Evolutionary conservation across 2,329 filamentous ascomycete genomes (phyloP), one percentile per base, ranked within the genome.

Genomic region (Phialemonium atrogriseum): DNA sequence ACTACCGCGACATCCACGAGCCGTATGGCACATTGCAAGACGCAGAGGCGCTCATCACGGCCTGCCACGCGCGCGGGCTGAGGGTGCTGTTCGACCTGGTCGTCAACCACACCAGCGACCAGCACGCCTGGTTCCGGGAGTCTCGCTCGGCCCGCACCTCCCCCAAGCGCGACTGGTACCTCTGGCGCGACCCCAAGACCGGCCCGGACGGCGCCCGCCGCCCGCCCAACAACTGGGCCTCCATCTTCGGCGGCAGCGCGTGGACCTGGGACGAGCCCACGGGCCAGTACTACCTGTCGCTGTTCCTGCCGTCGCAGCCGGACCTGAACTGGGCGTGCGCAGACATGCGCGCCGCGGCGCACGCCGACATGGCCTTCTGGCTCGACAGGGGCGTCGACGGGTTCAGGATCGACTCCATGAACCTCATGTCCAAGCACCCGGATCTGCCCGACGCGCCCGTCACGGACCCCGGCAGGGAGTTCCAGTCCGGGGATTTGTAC

Each of bases 311-410:
- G 2, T 34, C 33, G 11, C 44, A 46, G 20, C 42, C 44, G 0
- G 42, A 46, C 20, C 37, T 46, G 12, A 46, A 46, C 36, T 46
- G 44, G 83, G 81, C 88, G 47, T 82, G 80, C 36, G 62, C 66
- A 0, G 73, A 70, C 4, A 73, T 80, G 1, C 70, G 83, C 10
- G 59, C 70, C 24, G 83, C 82, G 4, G 75, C 88, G 5, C 83
- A 86, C 51, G n/a, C n/a, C n/a, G 69, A 80, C 5, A 82, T 88
- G 71, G 69, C 72, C 18, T 91, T 88, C 51, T 91, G 85, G 85
- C 69, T 91, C 1, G 62, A 83, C 29, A 71, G 73, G 19, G 84
- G 83, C 3, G 77, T 83, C 0, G 73, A 80, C 27, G 80, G 80
- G 4, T 85, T 84, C 60, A 68, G 80, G n/a, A 71, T 84, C 55